Base-by-base conservation (phyloP, 352 stramenopile genomes). In the Phytopythium litorale region DNA sequence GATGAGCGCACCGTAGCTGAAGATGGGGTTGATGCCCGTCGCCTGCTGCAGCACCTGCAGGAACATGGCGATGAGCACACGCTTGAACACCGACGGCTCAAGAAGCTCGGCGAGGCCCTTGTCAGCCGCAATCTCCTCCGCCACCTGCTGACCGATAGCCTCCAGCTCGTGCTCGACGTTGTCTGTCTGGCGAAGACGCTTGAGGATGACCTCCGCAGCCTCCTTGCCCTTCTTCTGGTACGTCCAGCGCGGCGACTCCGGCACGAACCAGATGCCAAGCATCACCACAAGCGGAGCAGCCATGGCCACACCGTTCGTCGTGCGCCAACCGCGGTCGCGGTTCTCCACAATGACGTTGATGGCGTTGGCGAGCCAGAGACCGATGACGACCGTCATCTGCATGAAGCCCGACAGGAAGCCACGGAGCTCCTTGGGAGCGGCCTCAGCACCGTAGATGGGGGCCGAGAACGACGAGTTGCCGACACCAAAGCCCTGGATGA, bases 401-500 rank as follows among this genome's bases (percentile, higher is more conserved):
- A 72, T 72, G 61, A 72, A 68, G 21, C 65, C 65, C 19, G 65
- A 60, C 23, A 72, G 45, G 25, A 72, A 40, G 23, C 65, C 64
- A 25, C 63, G 63, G 5, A 69, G 63, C 33, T 59, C 52, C 50
- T 62, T 59, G 25, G 66, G 66, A 13, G 56, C 65, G 33, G 55
- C 60, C 38, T 75, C 68, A 3, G 68, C 61, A 13, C 65, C 63
- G 38, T 63, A 75, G 16, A 75, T 33, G 6, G 68, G 68, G 30
- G 75, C 65, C 23, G 68, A 58, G 46, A 70, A 76, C 11, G 70
- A 76, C 58, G 64, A 73, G 56, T 73, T 75, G 58, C 74, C 74
- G 21, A 82, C 74, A 25, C 68, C 69, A 5, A 78, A 56, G 42
- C 74, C 74, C 35, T 75, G 63, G 21, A 79, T 56, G 5, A 82